Percentiles rank a stretch among this genome's conserved stretches.
Evolutionary conservation across 75 land plant species (phyloP).

Genomic region (Pinus taeda): DNA sequence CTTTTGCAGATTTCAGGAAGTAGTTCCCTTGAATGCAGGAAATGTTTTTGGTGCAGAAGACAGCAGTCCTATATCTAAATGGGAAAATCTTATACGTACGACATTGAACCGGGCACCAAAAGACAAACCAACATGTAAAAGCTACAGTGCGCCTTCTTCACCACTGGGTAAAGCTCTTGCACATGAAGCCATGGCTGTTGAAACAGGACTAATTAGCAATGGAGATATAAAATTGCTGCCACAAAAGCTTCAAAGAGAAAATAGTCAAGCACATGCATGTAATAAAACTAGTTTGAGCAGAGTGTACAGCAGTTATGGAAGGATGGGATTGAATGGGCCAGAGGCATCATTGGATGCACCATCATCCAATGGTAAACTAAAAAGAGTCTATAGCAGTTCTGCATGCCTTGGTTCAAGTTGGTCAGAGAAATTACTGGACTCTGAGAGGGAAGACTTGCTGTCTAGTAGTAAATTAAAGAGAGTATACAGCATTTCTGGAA

Average conservation of each 20-base stretch:
- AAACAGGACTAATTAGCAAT: background rate
- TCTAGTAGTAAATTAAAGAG: conserved; percentile 24
- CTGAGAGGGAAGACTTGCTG: background rate
- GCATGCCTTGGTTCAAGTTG: conserved; percentile 28
- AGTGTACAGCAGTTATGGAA: conserved; percentile 22
- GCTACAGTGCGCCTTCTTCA: conserved; percentile 63
- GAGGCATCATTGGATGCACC: conserved; percentile 31
- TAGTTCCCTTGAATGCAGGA: conserved; percentile 90
- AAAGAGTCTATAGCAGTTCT: conserved; percentile 40
- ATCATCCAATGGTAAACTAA: conserved; percentile 22
- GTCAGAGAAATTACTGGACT: conserved; percentile 11
- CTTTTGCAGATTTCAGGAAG: conserved; percentile 82
- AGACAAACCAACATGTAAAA: conserved; percentile 37
- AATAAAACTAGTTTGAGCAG: conserved; percentile 20
- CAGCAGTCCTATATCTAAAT: conserved; percentile 61
- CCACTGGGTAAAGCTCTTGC: conserved; percentile 33
- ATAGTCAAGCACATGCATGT: background rate
- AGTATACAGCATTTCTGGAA: conserved; percentile 34
- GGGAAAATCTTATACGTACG: conserved; percentile 78
- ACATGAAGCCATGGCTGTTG: background rate
- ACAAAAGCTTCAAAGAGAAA: conserved; percentile 4
- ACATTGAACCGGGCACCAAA: conserved; percentile 50
- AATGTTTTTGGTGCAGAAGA: conserved; percentile 91
- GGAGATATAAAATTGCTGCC: conserved; percentile 12
- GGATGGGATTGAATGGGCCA: conserved; percentile 39